Evolutionary conservation across 768 basidiomycete genomes (phyloP).

Genomic region (Auricularia auricula-judae): DNA sequence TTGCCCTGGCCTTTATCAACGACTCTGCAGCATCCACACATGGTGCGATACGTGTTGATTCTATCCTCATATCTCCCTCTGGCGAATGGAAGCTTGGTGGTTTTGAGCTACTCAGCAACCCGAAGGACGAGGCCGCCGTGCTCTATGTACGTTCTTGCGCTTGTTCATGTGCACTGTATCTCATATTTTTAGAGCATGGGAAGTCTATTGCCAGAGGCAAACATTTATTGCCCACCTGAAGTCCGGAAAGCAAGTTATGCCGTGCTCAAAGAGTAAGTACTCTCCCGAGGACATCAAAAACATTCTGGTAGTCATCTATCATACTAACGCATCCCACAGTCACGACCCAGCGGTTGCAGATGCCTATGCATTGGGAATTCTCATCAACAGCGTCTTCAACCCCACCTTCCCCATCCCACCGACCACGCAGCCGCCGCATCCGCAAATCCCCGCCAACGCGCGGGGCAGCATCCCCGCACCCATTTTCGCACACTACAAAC

Average conservation of each 20-base stretch:
- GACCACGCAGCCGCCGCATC: conserved; percentile 60
- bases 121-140: conserved; percentile 66
- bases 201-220: conserved; percentile 48
- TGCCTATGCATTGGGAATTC: conserved; percentile 78
- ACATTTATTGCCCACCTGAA: conserved; percentile 65
- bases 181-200: conserved; percentile 46
- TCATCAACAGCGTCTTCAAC: conserved; percentile 83
- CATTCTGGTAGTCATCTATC: conserved; percentile 21
- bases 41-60: conserved; percentile 60
- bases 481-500: conserved; percentile 75
- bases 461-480: conserved; percentile 65
- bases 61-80: conserved; percentile 83
- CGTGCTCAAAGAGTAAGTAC: conserved; percentile 64
- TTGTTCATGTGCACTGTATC: neutral
- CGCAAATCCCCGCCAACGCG: conserved; percentile 64
- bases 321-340: conserved; percentile 20
- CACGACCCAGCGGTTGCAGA: conserved; percentile 58
- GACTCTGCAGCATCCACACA: conserved; percentile 74
- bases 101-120: conserved; percentile 79
- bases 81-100: conserved; percentile 97
- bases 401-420: conserved; percentile 61
- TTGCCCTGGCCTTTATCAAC: conserved; percentile 85
- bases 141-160: conserved; percentile 55
- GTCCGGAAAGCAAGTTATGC: conserved; percentile 83
- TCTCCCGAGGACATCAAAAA: neutral